These are phyloP conservation scores for Barnettozyma wickerhamii DNA, from an alignment of 805 yeast species.

Conservation along the genomic window DNA sequence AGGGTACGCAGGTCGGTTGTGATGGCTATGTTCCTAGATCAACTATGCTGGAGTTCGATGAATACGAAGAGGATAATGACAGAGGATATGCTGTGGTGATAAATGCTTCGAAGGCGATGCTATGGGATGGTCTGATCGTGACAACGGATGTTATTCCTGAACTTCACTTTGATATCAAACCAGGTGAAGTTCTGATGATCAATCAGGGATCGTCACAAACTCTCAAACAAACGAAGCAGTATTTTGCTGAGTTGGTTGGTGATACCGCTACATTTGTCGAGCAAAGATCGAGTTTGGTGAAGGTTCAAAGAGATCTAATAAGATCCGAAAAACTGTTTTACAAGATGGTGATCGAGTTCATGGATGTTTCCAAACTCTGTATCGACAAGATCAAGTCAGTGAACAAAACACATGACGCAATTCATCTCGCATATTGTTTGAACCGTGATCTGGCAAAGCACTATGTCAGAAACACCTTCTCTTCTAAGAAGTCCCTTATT, in stretches of 20 bases:
- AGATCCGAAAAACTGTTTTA: conserved; percentile 63
- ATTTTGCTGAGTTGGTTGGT: conserved; percentile 53
- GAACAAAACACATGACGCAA: conserved; percentile 67
- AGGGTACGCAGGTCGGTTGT: conserved; percentile 48
- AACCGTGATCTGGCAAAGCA: conserved; percentile 79
- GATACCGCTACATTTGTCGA: conserved; percentile 53
- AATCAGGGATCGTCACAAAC: conserved; percentile 64
- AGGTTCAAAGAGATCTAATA: conserved; percentile 69
- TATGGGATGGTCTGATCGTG: conserved; percentile 84
- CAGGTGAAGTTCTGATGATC: conserved; percentile 63
- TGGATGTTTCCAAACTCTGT: conserved; percentile 54
- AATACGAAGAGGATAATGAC: conserved; percentile 28
- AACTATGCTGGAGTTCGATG: conserved; percentile 17
- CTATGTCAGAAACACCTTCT: conserved; percentile 59
- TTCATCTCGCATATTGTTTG: conserved; percentile 69
- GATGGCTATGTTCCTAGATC: conserved; percentile 33
- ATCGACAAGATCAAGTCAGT: conserved; percentile 50
- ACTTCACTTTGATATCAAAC: conserved; percentile 46
- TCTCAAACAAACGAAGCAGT: conserved; percentile 50
- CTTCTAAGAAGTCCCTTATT: conserved; percentile 60
- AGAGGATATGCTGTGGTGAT: conserved; percentile 65
- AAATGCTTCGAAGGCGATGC: conserved; percentile 77
- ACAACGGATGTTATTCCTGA: conserved; percentile 40
- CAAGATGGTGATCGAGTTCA: conserved; percentile 58
- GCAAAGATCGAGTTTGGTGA: conserved; percentile 64